Conservation (phyloP, 2,329 filamentous ascomycete species). For the Microsporum audouinii region DNA sequence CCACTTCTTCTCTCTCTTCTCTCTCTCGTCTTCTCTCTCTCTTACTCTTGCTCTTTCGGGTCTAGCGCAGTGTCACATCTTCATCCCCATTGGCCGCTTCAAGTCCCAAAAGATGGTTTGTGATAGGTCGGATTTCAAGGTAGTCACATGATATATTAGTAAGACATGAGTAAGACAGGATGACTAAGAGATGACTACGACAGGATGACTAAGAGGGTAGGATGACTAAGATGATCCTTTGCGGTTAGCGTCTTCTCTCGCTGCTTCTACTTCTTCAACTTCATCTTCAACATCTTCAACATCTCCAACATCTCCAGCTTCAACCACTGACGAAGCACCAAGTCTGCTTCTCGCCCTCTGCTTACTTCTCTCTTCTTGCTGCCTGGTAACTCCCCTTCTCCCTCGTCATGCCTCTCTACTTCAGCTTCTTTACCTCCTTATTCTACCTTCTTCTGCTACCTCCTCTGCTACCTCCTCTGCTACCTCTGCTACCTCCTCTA, state of each 20-base stretch:
- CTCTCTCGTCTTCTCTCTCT: neutral
- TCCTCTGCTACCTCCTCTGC: slow-evolving; percentile 12
- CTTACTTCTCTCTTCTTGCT: neutral
- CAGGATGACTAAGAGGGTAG: neutral
- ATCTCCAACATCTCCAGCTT: no score
- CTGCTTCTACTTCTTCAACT: neutral
- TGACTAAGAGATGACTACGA: neutral
- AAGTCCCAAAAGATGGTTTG: no score
- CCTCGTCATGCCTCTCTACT: no score
- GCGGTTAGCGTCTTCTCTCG: no score
- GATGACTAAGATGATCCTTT: neutral
- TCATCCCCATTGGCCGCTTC: no score
- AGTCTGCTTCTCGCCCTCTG: no score
- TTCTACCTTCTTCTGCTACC: neutral
- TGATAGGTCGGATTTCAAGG: no score
- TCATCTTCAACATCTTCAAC: neutral
- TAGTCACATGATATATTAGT: no score
- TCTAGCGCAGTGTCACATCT: neutral
- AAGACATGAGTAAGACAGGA: no score
- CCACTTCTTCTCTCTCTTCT: neutral
- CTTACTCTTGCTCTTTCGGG: neutral
- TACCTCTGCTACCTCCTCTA: slow-evolving; percentile 14
- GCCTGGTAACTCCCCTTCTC: neutral
- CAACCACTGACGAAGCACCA: no score
- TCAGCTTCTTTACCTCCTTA: neutral